These are phyloP conservation scores for Stromatinia cepivora DNA, from an alignment of 2,329 filamentous ascomycete species.

Conservation along the genomic window DNA sequence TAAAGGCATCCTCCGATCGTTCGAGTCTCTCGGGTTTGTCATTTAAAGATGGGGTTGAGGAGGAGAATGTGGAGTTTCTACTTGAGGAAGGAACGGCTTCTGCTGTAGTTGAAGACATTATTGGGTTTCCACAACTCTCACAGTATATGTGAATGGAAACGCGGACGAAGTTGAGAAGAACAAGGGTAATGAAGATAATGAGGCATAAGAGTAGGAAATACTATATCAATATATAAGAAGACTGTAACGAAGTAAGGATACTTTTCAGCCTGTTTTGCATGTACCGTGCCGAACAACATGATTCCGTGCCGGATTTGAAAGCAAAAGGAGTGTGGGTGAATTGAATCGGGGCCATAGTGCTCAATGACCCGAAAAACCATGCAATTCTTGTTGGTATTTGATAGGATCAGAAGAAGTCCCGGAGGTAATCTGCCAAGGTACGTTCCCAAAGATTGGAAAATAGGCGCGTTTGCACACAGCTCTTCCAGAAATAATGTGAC, in stretches of 20 bases:
- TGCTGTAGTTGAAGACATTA: constrained; percentile 5
- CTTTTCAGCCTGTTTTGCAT: constrained; percentile 7
- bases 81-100: neutral
- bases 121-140: neutral
- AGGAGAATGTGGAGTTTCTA: neutral
- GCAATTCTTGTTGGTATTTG: neutral
- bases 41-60: neutral
- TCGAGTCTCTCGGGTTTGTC: constrained; percentile 10
- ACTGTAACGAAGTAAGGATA: neutral
- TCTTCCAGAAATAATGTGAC: constrained; percentile 6
- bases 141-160: neutral
- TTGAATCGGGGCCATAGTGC: constrained; percentile 1
- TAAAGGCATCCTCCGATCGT: neutral
- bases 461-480: constrained; percentile 4
- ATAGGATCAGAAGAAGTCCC: constrained; percentile 2
- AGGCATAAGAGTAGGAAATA: neutral
- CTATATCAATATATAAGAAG: constrained; percentile 14
- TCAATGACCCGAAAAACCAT: neutral
- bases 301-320: constrained; percentile 18
- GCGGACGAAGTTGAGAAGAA: neutral
- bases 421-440: neutral
- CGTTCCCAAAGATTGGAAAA: neutral
- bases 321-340: constrained; percentile 2
- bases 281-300: constrained; percentile 1
- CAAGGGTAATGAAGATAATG: neutral